Evolutionary conservation across 352 stramenopile genomes (phyloP).

Genomic region (Globisporangium acanthophoron): DNA sequence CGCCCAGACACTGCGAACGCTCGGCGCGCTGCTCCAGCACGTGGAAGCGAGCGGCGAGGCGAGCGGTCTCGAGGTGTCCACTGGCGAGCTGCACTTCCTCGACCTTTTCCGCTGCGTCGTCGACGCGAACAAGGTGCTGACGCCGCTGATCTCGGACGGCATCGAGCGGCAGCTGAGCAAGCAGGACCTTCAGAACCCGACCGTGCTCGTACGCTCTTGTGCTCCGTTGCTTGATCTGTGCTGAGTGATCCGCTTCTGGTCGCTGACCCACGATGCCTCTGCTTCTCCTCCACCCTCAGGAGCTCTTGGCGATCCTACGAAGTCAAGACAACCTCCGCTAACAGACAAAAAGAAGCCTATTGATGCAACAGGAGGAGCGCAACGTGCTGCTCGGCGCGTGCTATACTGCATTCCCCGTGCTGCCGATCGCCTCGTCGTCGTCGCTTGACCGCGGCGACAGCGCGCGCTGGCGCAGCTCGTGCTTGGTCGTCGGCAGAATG

Average conservation of each 20-base stretch:
- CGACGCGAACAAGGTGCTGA: slow-evolving; percentile 59
- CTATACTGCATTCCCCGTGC: slow-evolving; percentile 8
- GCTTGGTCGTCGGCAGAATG: neutral
- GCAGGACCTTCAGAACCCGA: slow-evolving; percentile 35
- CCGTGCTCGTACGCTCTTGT: slow-evolving; percentile 30
- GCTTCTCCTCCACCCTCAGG: slow-evolving; percentile 10
- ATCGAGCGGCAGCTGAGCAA: slow-evolving; percentile 36
- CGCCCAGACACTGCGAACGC: slow-evolving; percentile 35
- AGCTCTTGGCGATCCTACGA: slow-evolving; percentile 28
- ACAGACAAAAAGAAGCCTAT: neutral
- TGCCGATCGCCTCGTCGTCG: slow-evolving; percentile 3
- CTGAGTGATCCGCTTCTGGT: neutral
- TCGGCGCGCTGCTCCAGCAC: slow-evolving; percentile 41
- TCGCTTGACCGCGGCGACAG: slow-evolving; percentile 15
- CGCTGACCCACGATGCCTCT: neutral
- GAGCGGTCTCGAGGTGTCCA: slow-evolving; percentile 39
- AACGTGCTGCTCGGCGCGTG: neutral
- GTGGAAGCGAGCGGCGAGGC: slow-evolving; percentile 36
- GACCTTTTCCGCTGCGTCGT: slow-evolving; percentile 66
- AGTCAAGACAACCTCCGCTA: slow-evolving; percentile 1
- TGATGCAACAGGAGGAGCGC: neutral
- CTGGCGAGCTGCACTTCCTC: slow-evolving; percentile 57
- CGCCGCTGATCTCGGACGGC: slow-evolving; percentile 44
- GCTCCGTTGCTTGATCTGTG: too few species aligned
- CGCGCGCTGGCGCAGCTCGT: slow-evolving; percentile 18